Conservation (phyloP, 257 asterid genomes). For the Jacaranda copaia region DNA sequence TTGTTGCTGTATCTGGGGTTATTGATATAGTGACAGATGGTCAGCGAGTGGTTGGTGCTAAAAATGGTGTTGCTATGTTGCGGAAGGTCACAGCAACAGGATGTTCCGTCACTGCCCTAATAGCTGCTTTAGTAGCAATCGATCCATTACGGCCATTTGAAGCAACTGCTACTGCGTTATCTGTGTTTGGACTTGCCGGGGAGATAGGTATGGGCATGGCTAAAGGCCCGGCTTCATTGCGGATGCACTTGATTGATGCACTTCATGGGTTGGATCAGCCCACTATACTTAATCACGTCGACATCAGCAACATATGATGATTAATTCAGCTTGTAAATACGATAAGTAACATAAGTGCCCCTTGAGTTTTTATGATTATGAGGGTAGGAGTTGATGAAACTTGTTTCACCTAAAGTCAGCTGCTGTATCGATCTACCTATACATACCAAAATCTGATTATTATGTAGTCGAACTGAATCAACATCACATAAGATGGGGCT, state of each 20-base stretch:
- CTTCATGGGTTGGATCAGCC: constrained; percentile 63
- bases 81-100: constrained; percentile 94
- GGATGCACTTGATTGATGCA: constrained; percentile 73
- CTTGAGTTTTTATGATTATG: no score
- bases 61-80: constrained; percentile 84
- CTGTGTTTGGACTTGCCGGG: constrained; percentile 80
- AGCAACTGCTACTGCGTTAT: constrained; percentile 84
- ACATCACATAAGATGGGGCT: no score
- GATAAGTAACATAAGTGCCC: background rate
- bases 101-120: constrained; percentile 85
- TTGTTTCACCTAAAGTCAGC: no score
- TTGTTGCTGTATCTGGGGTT: constrained; percentile 88
- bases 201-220: constrained; percentile 72
- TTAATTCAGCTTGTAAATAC: background rate
- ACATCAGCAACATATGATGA: constrained; percentile 48
- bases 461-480: no score
- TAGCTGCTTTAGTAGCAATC: constrained; percentile 80
- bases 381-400: background rate
- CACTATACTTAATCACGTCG: constrained; percentile 47
- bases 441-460: no score
- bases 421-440: no score
- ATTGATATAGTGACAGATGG: constrained; percentile 85
- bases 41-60: constrained; percentile 60
- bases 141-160: constrained; percentile 68
- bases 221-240: constrained; percentile 82